Conservation (phyloP, 1,284 basidiomycete genomes). For the Irpex sp. region DNA sequence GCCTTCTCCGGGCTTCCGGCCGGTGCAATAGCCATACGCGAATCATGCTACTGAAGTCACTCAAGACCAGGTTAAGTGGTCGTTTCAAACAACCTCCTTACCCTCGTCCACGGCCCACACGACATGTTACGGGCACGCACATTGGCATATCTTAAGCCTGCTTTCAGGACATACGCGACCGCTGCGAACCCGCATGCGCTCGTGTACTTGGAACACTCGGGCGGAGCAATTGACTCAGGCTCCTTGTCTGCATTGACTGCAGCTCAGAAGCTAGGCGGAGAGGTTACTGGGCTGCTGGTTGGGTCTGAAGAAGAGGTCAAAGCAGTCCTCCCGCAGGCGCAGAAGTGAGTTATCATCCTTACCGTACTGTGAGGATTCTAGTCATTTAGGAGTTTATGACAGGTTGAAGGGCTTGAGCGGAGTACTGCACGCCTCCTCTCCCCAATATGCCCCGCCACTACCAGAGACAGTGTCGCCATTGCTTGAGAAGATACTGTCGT, state of each 20-base stretch:
- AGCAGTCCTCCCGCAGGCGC: slow-evolving; percentile 68
- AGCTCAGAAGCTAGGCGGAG: slow-evolving; percentile 79
- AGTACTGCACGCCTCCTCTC: slow-evolving; percentile 39
- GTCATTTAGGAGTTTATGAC: slow-evolving; percentile 1
- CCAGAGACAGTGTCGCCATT: slow-evolving; percentile 42
- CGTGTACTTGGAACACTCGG: slow-evolving; percentile 86
- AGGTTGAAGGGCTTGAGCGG: slow-evolving; percentile 46
- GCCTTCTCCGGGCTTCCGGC: background rate
- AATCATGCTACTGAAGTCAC: background rate
- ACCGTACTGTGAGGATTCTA: background rate
- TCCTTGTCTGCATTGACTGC: slow-evolving; percentile 91
- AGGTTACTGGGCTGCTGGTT: slow-evolving; percentile 86
- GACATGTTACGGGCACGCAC: slow-evolving; percentile 34
- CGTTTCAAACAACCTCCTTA: background rate
- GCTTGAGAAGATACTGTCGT: slow-evolving; percentile 36
- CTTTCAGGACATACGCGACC: slow-evolving; percentile 53
- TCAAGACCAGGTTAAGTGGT: background rate
- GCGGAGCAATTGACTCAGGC: slow-evolving; percentile 78
- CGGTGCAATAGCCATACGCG: background rate
- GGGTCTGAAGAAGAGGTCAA: slow-evolving; percentile 74
- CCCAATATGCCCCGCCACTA: slow-evolving; percentile 45
- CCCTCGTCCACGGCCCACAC: background rate
- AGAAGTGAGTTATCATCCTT: slow-evolving; percentile 55
- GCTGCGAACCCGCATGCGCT: slow-evolving; percentile 65
- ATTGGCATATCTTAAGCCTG: slow-evolving; percentile 19